Percentiles rank a stretch among this genome's conserved stretches.
Conservation (phyloP, 495 filamentous ascomycete genomes). For the Penicillium manginii region DNA sequence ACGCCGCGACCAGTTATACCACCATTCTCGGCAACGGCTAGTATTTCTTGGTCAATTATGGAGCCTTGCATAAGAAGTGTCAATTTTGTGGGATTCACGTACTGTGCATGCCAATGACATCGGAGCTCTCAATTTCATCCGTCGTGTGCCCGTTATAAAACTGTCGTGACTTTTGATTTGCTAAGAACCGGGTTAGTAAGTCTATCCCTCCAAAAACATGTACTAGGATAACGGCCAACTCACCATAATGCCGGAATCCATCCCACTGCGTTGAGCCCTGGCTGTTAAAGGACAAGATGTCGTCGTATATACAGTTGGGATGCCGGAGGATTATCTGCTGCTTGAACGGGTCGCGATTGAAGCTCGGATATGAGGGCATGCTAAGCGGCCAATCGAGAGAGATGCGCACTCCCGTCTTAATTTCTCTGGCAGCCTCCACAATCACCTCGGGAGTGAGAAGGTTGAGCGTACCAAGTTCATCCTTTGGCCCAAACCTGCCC, state of each 20-base stretch:
- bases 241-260: constrained; percentile 54
- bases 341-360: constrained; percentile 40
- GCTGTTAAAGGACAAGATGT: constrained; percentile 59
- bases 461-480: constrained; percentile 57
- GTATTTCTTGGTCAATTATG: constrained; percentile 9
- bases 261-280: constrained; percentile 52
- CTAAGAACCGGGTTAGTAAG: constrained; percentile 15
- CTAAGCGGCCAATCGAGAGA: constrained; percentile 52
- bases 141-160: constrained; percentile 66
- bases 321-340: constrained; percentile 40
- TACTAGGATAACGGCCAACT: background rate
- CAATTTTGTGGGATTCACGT: constrained; percentile 2
- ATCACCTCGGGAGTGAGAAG: constrained; percentile 55
- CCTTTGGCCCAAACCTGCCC: constrained; percentile 52
- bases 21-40: constrained; percentile 29
- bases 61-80: background rate
- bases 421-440: constrained; percentile 52
- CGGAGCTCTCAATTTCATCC: constrained; percentile 55
- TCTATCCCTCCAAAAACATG: too few relatives aligned
- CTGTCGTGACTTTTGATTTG: constrained; percentile 48
- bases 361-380: constrained; percentile 38
- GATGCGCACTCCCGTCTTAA: constrained; percentile 55
- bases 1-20: constrained; percentile 55
- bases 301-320: constrained; percentile 53
- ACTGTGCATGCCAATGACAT: constrained; percentile 43